phyloP scores from a whole-genome alignment of 495 filamentous ascomycete species.

The Pyrenula aspistea region DNA sequence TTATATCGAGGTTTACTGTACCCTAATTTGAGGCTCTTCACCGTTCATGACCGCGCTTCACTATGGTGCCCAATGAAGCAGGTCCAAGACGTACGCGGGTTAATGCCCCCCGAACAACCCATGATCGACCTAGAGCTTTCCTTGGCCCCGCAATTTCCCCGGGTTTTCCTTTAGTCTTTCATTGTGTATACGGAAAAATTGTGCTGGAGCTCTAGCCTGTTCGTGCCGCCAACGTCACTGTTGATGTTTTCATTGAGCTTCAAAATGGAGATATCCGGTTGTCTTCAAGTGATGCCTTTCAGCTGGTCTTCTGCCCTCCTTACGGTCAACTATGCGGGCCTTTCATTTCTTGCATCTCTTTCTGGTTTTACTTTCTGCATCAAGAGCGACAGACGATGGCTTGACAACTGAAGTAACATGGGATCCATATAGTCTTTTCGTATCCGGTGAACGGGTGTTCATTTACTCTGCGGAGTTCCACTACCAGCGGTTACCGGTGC shows the following conservation, averaged over 20 bases:
- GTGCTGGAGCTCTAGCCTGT: background rate
- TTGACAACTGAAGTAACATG: constrained; percentile 15
- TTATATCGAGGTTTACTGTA: too few species aligned
- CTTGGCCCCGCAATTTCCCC: background rate
- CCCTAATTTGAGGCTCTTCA: too few species aligned
- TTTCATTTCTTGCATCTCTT: background rate
- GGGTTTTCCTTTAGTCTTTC: background rate
- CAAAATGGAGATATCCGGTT: background rate
- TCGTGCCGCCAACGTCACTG: background rate
- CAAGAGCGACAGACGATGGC: background rate
- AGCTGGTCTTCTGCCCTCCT: too few species aligned
- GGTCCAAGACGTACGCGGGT: background rate
- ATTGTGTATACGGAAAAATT: background rate
- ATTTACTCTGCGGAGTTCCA: constrained; percentile 49
- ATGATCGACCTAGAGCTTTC: background rate
- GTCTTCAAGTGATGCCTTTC: too few species aligned
- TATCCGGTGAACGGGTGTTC: constrained; percentile 43
- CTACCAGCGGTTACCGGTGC: constrained; percentile 43
- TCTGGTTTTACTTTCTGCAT: background rate
- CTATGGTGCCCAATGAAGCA: background rate
- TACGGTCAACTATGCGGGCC: background rate
- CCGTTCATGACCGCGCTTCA: too few species aligned
- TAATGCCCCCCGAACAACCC: background rate
- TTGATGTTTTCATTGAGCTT: background rate
- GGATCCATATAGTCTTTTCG: constrained; percentile 46